These are phyloP conservation scores for Mixia osmundae DNA, from an alignment of 1,284 basidiomycete species.

Conservation along the genomic window DNA sequence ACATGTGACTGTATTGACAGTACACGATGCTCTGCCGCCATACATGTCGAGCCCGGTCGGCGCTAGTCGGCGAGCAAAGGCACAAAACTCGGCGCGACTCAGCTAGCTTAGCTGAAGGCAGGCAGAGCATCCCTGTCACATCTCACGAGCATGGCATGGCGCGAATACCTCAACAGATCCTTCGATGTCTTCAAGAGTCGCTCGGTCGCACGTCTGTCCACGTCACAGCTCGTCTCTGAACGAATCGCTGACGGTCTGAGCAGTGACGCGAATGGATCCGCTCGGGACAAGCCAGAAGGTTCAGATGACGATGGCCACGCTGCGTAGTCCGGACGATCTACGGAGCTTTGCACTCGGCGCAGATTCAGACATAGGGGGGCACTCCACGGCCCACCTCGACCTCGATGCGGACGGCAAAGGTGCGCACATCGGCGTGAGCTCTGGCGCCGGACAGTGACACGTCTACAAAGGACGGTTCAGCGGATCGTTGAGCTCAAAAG, in stretches of 20 bases:
- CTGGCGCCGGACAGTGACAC: not conserved
- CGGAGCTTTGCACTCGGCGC: constrained; percentile 45
- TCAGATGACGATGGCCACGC: constrained; percentile 19
- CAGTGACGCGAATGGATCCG: not conserved
- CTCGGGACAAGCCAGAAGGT: not conserved
- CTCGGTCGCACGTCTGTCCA: not conserved
- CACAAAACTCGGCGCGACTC: not conserved
- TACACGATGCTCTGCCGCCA: not conserved
- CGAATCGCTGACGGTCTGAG: not conserved
- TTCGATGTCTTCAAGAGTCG: not conserved
- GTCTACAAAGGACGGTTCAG: constrained; percentile 32
- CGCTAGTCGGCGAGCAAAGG: no score
- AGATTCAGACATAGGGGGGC: constrained; percentile 63
- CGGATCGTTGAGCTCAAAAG: constrained; percentile 44
- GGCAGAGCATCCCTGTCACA: not conserved
- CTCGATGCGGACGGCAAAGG: constrained; percentile 35
- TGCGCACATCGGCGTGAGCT: constrained; percentile 1
- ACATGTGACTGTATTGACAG: constrained; percentile 1
- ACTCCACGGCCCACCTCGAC: constrained; percentile 44
- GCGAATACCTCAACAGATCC: not conserved
- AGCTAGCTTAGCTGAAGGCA: not conserved
- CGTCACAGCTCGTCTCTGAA: not conserved
- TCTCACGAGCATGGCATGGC: not conserved
- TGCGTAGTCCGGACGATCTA: constrained; percentile 36
- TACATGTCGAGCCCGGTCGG: no score